A percentile compares a stretch with the other conserved stretches of the same genome.
phyloP scores from a whole-genome alignment of 345 rosid genomes.

The Syzygium jambos region DNA sequence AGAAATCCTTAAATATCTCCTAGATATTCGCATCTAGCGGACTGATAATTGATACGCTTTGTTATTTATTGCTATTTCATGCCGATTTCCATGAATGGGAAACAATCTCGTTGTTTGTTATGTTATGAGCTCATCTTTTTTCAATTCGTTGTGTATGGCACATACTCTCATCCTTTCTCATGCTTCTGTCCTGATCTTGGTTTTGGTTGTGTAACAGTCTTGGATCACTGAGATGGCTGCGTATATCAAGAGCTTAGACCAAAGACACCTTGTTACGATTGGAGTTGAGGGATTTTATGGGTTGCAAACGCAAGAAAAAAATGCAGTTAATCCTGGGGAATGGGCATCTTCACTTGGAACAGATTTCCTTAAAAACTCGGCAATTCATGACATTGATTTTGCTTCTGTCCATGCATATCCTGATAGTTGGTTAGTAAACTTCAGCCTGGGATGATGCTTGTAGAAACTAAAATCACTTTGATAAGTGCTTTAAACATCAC shows the following conservation, averaged over 20 bases:
- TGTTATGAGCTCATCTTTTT: not conserved
- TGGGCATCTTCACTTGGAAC: slow-evolving; percentile 46
- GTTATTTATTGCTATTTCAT: not conserved
- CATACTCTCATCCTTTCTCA: not conserved
- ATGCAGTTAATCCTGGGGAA: slow-evolving; percentile 33
- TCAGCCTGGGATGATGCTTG: not conserved
- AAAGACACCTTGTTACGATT: slow-evolving; percentile 29
- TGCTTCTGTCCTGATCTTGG: not conserved
- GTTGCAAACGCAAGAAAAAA: slow-evolving; percentile 6
- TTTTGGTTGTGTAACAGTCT: slow-evolving; percentile 15
- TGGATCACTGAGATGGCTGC: slow-evolving; percentile 46
- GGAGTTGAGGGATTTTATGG: slow-evolving; percentile 46
- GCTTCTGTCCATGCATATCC: slow-evolving; percentile 49
- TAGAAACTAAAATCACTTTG: not conserved
- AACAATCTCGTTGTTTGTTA: not conserved
- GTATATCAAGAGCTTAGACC: slow-evolving; percentile 36
- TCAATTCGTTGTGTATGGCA: not conserved
- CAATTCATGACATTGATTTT: slow-evolving; percentile 28
- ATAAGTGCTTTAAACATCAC: not conserved
- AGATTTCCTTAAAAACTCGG: slow-evolving; percentile 36
- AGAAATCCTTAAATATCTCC: not conserved
- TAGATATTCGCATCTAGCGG: not conserved
- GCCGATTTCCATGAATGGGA: not conserved
- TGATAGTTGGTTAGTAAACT: slow-evolving; percentile 37
- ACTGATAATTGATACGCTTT: not conserved